A percentile compares a stretch with the other conserved stretches of the same genome.
Conservation (phyloP, 208 protist species). For the Trichomonas vaginalis region DNA sequence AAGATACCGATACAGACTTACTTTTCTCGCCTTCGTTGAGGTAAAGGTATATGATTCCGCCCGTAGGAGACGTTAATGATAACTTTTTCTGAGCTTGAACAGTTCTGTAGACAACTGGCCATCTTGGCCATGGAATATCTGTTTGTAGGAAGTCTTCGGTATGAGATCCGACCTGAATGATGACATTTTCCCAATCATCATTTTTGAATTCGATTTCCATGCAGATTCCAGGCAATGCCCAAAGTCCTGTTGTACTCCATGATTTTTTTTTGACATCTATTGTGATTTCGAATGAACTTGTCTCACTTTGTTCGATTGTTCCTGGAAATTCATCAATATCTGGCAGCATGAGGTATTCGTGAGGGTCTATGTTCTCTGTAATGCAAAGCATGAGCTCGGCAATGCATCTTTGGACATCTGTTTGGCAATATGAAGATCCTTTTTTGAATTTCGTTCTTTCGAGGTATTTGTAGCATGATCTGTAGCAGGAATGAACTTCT, state of each 20-base stretch:
- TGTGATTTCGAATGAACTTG: not conserved
- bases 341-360: not conserved
- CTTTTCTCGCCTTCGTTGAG: not conserved
- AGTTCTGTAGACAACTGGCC: not conserved
- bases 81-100: not conserved
- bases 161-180: not conserved
- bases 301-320: not conserved
- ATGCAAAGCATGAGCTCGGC: not conserved
- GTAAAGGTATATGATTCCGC: not conserved
- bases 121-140: not conserved
- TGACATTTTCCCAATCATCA: not conserved
- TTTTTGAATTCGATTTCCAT: not conserved
- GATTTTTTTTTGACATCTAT: not conserved
- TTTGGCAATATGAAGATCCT: not conserved
- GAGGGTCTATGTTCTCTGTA: not conserved
- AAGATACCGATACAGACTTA: not conserved
- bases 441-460: not conserved
- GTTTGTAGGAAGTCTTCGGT: not conserved
- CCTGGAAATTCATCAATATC: not conserved
- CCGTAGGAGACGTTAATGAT: not conserved
- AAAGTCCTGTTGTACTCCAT: not conserved
- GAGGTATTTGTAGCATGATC: not conserved
- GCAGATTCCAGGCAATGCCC: not conserved
- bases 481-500: not conserved
- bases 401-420: not conserved